phyloP scores from a whole-genome alignment of 805 yeast species.

The Zygosaccharomyces pseudorouxii region DNA sequence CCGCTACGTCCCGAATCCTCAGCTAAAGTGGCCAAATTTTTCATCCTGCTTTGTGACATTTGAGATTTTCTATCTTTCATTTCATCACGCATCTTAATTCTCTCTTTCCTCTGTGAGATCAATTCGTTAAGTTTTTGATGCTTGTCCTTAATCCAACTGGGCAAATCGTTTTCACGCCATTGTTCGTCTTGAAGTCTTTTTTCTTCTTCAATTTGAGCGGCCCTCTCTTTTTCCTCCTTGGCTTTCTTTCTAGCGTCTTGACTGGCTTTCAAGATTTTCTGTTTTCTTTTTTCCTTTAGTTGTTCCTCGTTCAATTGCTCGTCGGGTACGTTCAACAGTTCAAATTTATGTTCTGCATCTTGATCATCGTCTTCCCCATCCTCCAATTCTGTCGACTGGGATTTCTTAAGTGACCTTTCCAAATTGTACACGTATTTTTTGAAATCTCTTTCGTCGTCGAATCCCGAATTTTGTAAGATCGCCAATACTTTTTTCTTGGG shows the following conservation, averaged over 20 bases:
- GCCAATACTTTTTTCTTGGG: conserved; percentile 51
- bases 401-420: conserved; percentile 64
- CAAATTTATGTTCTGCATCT: conserved; percentile 49
- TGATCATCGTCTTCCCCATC: conserved; percentile 49
- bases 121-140: conserved; percentile 54
- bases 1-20: conserved; percentile 48
- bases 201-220: conserved; percentile 54
- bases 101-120: conserved; percentile 61
- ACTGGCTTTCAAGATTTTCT: conserved; percentile 76
- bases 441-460: conserved; percentile 69
- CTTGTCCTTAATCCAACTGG: conserved; percentile 75
- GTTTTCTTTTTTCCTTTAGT: conserved; percentile 81
- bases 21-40: conserved; percentile 81
- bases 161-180: conserved; percentile 71
- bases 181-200: conserved; percentile 61
- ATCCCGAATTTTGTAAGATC: conserved; percentile 64
- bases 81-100: conserved; percentile 66
- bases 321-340: conserved; percentile 79
- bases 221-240: conserved; percentile 69
- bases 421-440: conserved; percentile 58
- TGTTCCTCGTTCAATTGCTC: conserved; percentile 75
- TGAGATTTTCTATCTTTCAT: conserved; percentile 83
- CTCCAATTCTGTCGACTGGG: conserved; percentile 60
- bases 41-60: conserved; percentile 92
- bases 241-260: conserved; percentile 84